Evolutionary conservation across 495 filamentous ascomycete genomes (phyloP).

Genomic region (Penicillium salamii): DNA sequence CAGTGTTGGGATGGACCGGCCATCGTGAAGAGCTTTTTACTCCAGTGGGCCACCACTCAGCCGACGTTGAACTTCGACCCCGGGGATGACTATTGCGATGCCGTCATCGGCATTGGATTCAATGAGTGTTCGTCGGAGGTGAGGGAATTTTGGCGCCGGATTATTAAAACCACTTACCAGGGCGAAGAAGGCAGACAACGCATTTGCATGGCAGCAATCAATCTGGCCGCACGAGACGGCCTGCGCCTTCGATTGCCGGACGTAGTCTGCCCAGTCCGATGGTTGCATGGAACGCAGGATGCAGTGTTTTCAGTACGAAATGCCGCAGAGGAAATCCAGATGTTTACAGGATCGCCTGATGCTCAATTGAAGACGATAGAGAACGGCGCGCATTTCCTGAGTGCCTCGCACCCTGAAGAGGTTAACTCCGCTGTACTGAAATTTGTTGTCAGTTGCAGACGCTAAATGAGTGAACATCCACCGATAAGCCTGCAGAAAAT

Average conservation of each 20-base stretch:
- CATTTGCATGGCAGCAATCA: constrained; percentile 55
- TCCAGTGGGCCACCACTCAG: constrained; percentile 43
- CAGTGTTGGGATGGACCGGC: constrained; percentile 56
- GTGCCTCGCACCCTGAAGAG: constrained; percentile 29
- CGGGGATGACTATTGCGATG: constrained; percentile 52
- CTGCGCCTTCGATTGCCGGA: constrained; percentile 52
- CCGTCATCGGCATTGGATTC: constrained; percentile 56
- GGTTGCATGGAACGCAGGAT: constrained; percentile 62
- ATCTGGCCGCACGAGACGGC: constrained; percentile 57
- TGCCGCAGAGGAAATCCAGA: constrained; percentile 54
- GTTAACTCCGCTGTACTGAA: not conserved
- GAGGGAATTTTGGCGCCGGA: constrained; percentile 50
- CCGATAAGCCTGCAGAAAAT: no score
- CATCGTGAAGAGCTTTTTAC: constrained; percentile 37
- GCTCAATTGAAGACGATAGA: constrained; percentile 47
- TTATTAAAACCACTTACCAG: constrained; percentile 52
- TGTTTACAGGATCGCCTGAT: constrained; percentile 52
- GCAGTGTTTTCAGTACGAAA: constrained; percentile 46
- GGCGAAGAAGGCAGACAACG: constrained; percentile 57
- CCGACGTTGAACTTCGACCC: constrained; percentile 53
- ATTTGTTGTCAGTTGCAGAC: no score
- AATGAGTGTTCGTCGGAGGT: constrained; percentile 35
- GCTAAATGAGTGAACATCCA: no score
- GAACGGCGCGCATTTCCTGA: constrained; percentile 57
- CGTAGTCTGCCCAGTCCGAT: constrained; percentile 58